Evolutionary conservation across 768 basidiomycete genomes (phyloP), one percentile per base, ranked within the genome.

Genomic region (Termitomyces sp.): DNA sequence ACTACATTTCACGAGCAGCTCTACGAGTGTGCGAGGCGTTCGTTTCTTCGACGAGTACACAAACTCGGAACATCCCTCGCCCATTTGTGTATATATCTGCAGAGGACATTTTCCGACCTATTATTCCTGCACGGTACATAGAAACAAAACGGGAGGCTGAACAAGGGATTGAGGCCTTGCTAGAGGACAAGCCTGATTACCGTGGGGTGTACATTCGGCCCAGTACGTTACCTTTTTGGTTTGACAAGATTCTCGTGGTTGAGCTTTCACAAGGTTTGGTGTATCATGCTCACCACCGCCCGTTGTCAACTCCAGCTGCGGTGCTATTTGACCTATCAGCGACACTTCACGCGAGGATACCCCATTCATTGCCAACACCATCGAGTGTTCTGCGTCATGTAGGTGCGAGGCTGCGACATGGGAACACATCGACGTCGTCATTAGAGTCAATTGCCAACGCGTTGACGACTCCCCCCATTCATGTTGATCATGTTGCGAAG

Each of bases 51-150:
- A 66, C 67, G 53, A 64, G 61, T 53, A 65, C 68, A 63, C 62
- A 59, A 55, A 53, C 61, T 63, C 56, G 68, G 53, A 65, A 61
- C 58, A 60, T 64, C 57, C 73, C 77, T 49, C 80, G 86, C 54
- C 82, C 87, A n/a, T 98, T 99, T 72, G 80, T 98, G 42, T 98
- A 91, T 73, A 78, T 99, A 57, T 99, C 97, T 50, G 97, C 97
- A 6, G 96, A 96, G 67, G 93, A 95, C 69, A 83, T 96, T 48
- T 94, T 86, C 73, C 84, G 92, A 14, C 97, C 96, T 28, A 66
- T 96, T 65, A 82, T 98, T 51, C 85, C 94, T 30, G 78, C 82
- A 0, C 76, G 90, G 36, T 99, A 99, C 74, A 93, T 98, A 65
- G 80, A 88, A 68, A 89, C 92, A n/a, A 99, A 99, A 74, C 85